Evolutionary conservation across 106 monocot species (phyloP).

Genomic region (Cymbidium sinense): DNA sequence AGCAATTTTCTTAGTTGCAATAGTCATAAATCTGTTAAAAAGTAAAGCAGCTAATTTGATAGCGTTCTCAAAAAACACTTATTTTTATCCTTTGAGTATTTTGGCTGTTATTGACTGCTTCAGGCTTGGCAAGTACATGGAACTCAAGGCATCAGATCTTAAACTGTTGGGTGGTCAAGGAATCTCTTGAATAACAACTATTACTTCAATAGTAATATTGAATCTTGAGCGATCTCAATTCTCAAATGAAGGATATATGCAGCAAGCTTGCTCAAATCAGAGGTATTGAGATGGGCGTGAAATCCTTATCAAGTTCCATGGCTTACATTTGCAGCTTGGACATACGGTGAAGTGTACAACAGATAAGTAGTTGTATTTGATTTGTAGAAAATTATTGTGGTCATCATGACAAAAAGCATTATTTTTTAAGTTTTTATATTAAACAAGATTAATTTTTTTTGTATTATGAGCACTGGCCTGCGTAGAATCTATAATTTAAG

Average conservation of each 20-base stretch:
- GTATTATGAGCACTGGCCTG: no score
- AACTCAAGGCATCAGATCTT: slow-evolving; percentile 57
- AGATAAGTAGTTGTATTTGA: not conserved
- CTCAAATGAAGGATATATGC: not conserved
- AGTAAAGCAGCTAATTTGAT: no score
- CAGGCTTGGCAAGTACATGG: slow-evolving; percentile 74
- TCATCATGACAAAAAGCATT: no score
- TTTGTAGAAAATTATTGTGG: no score
- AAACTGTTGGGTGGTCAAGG: slow-evolving; percentile 39
- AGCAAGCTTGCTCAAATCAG: not conserved
- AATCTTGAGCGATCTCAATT: not conserved
- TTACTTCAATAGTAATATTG: not conserved
- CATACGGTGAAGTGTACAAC: not conserved
- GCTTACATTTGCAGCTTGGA: not conserved
- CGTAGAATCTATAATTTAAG: no score
- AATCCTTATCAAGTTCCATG: not conserved
- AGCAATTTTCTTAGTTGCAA: no score
- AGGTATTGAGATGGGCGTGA: not conserved
- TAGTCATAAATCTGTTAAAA: no score
- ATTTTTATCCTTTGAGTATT: not conserved
- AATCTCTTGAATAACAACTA: not conserved
- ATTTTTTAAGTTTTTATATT: no score
- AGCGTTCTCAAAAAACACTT: not conserved
- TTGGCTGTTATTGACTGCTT: not conserved
- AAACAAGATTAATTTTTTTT: no score